Evolutionary conservation across 1,284 basidiomycete species (phyloP), one percentile per base, ranked within the genome.

Genomic region (Malassezia caprae): DNA sequence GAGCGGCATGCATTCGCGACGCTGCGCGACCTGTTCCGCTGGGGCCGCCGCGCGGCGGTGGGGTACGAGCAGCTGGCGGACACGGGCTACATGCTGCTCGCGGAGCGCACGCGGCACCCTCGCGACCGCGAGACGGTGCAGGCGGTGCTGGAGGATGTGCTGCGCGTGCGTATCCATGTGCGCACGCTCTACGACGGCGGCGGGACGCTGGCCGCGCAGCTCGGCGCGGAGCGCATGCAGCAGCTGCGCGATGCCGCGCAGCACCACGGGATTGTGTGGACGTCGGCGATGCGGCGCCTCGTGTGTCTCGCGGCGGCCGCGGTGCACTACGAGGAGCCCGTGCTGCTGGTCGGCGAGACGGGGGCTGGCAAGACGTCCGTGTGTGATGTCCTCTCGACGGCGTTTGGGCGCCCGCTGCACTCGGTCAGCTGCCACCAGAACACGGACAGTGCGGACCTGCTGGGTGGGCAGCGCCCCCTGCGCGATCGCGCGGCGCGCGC

Each of bases 1-100:
- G 94, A 99, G 77, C 96, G 93, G 76, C 86, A 93, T 43, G 88
- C 90, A 1, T 98, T 96, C 72, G 94, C 88, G 0, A 99, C 94
- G 1, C 81, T 99, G 10, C 87, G 94, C 58, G 94, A 99, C 75
- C 79, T 99, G 11, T 99, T 99, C 78, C 83, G 94, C 30, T 99
- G 94, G 94, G 94, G 91, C 3, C 84, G 84, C 13, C 80, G 94
- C 56, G 86, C 87, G 15, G 76, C 72, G 57, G 87, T 90, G 1
- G 79, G 89, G 39, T 90, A 94, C 71, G 85, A 96, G 69, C 85
- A 94, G 72, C 79, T 99, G 42, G 94, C 93, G 0, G 85, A 93
- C 64, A 90, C 96, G 64, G 94, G 94, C 0, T 98, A 91, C 77
- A 96, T 98, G 91, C 81, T 99, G 7, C 79, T 99, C 11, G 94